Conservation (phyloP, 202 grass and related monocot genomes). For the Cymbopogon flexuosus region DNA sequence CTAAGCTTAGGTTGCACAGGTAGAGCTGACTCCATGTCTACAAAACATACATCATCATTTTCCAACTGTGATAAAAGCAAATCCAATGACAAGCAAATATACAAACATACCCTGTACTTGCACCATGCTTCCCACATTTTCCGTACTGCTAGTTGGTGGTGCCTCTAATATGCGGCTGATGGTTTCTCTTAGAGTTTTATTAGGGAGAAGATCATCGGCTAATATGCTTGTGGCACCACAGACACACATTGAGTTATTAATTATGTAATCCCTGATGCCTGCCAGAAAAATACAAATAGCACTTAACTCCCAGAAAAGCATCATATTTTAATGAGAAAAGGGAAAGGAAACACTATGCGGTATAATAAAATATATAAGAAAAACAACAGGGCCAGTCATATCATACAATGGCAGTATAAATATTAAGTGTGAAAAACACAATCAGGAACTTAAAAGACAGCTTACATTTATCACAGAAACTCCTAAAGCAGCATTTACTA, state of each 20-base stretch:
- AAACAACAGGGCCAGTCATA: slow-evolving; percentile 7
- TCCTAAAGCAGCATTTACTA: slow-evolving; percentile 99
- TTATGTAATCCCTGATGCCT: slow-evolving; percentile 96
- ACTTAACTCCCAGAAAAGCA: slow-evolving; percentile 15
- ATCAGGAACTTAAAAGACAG: neutral
- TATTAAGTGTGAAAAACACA: neutral
- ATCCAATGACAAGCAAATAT: slow-evolving; percentile 22
- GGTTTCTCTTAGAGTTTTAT: slow-evolving; percentile 89
- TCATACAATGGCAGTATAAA: slow-evolving; percentile 5
- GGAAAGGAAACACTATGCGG: slow-evolving; percentile 4
- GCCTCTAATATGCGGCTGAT: slow-evolving; percentile 87
- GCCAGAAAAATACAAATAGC: slow-evolving; percentile 32
- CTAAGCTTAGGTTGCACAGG: slow-evolving; percentile 55
- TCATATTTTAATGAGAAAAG: neutral
- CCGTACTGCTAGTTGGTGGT: slow-evolving; percentile 80
- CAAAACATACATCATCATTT: slow-evolving; percentile 27
- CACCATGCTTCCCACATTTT: slow-evolving; percentile 68
- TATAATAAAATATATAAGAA: slow-evolving; percentile 1
- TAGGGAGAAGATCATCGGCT: slow-evolving; percentile 90
- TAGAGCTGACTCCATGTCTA: slow-evolving; percentile 80
- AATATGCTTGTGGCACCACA: slow-evolving; percentile 91
- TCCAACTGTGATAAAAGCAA: slow-evolving; percentile 8
- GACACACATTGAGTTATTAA: slow-evolving; percentile 66
- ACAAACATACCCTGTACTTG: slow-evolving; percentile 67
- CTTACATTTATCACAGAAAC: slow-evolving; percentile 99